A percentile compares a stretch with the other conserved stretches of the same genome.
These are phyloP conservation scores for Aspergillus clavatus DNA, from an alignment of 2,329 filamentous ascomycete species.

Conservation along the genomic window DNA sequence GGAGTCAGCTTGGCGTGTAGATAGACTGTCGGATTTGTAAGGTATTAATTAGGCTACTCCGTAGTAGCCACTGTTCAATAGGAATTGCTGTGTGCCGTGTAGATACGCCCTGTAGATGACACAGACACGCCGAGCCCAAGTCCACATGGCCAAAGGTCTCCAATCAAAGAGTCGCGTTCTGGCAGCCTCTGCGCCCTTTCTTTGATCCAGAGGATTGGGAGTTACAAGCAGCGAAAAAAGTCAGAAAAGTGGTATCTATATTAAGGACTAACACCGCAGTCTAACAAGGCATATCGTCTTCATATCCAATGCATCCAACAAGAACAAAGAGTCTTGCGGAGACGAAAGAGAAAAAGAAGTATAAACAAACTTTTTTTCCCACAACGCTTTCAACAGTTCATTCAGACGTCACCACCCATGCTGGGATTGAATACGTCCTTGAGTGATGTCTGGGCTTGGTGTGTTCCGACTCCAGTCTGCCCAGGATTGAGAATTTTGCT, in stretches of 20 bases:
- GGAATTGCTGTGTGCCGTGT: no score
- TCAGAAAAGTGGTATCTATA: background rate
- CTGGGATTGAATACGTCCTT: constrained; percentile 1
- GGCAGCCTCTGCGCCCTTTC: background rate
- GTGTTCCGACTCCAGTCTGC: constrained; percentile 6
- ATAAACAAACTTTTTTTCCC: background rate
- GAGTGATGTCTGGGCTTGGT: background rate
- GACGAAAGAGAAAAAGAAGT: background rate
- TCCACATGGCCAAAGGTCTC: background rate
- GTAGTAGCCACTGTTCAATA: no score
- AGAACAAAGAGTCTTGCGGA: background rate
- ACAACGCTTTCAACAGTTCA: background rate
- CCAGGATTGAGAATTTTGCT: constrained; percentile 20
- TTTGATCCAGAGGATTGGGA: background rate
- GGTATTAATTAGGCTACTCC: no score
- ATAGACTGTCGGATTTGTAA: no score
- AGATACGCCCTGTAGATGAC: background rate
- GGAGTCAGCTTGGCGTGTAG: no score
- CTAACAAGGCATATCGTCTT: background rate
- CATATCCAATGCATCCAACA: background rate
- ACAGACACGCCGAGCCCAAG: background rate
- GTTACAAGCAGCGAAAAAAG: background rate
- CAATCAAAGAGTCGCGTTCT: background rate
- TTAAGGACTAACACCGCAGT: background rate
- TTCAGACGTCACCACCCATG: background rate